These are phyloP conservation scores for Penicillium sp. DNA, from an alignment of 2,329 filamentous ascomycete species.

Conservation along the genomic window DNA sequence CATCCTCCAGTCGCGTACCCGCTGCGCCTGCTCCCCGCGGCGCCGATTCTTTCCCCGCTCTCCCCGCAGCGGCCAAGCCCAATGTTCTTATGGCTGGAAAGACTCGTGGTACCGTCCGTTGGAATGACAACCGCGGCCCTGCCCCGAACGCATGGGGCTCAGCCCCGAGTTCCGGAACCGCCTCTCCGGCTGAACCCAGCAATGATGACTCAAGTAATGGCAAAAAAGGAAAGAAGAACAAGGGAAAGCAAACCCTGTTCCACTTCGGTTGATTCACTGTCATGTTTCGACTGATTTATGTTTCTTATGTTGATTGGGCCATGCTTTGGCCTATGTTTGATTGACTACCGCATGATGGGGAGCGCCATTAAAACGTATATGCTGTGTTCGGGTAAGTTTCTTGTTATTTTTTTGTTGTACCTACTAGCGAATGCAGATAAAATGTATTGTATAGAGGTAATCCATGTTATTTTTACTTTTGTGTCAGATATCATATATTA, in stretches of 20 bases:
- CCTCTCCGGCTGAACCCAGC: constrained; percentile 23
- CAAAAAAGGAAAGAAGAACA: constrained; percentile 42
- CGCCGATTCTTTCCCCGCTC: constrained; percentile 74
- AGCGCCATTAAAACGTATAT: background rate
- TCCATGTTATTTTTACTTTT: background rate
- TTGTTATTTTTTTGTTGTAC: constrained; percentile 1
- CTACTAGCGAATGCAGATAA: constrained; percentile 14
- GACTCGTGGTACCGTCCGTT: constrained; percentile 49
- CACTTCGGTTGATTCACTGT: constrained; percentile 41
- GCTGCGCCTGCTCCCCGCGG: constrained; percentile 21
- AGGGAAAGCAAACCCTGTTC: constrained; percentile 44
- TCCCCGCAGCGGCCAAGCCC: constrained; percentile 74
- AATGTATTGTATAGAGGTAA: constrained; percentile 9
- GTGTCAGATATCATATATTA: background rate
- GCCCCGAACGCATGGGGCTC: constrained; percentile 42
- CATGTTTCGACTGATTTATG: constrained; percentile 37
- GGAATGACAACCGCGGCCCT: constrained; percentile 41
- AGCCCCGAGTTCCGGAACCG: constrained; percentile 24
- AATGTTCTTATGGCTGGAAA: constrained; percentile 54
- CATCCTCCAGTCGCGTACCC: constrained; percentile 25
- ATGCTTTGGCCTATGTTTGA: constrained; percentile 1
- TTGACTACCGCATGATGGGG: background rate
- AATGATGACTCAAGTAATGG: constrained; percentile 27
- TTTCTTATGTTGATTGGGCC: constrained; percentile 1
- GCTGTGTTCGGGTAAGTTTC: background rate